Evolutionary conservation across 768 basidiomycete species (phyloP), one percentile per base, ranked within the genome.

Genomic region (Leucocoprinus sp.): DNA sequence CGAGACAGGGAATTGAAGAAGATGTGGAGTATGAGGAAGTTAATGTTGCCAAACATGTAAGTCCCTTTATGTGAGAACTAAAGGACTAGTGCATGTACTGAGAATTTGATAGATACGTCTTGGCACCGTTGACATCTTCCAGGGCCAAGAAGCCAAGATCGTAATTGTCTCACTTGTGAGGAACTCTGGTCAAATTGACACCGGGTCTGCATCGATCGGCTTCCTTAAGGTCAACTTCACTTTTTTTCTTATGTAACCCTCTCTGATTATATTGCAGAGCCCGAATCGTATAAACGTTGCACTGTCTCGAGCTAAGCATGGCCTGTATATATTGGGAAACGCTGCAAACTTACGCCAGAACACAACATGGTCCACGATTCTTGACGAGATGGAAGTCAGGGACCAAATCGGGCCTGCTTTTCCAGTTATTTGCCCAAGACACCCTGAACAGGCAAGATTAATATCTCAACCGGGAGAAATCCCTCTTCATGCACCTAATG

Each of bases 71-170:
- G 4, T 14, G 11, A 31, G n/a, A 4, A 4, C n/a, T n/a, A 7
- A 5, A 8, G 8, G 29, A 19, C 11, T 6, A 1, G 24, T 54
- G 54, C 34, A 37, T 37, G 35, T 21, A 11, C 43, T 42, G 23
- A 23, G 18, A 23, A 24, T 11, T 12, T 40, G 2, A 0, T 38
- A 85, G 83, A 74, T 86, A 33, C 71, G 75, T 6, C 64, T 89
- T 4, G 74, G 86, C 4, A 88, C 85, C 0, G 74, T 89, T 1
- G 85, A 90, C 50, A 86, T 81, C 40, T 89, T 77, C 55, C 87
- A 89, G 60, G 86, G 84, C 2, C 77, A 82, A 48, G 84, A 85
- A 63, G 80, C 74, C 1, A 75, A 70, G 66, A 72, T 88, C 42
- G 74, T 88, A 24, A 84, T 89, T 21, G 66, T 89, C 7, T 85